Base-by-base conservation (phyloP, 495 filamentous ascomycete genomes). In the Penicillium paradoxum region DNA sequence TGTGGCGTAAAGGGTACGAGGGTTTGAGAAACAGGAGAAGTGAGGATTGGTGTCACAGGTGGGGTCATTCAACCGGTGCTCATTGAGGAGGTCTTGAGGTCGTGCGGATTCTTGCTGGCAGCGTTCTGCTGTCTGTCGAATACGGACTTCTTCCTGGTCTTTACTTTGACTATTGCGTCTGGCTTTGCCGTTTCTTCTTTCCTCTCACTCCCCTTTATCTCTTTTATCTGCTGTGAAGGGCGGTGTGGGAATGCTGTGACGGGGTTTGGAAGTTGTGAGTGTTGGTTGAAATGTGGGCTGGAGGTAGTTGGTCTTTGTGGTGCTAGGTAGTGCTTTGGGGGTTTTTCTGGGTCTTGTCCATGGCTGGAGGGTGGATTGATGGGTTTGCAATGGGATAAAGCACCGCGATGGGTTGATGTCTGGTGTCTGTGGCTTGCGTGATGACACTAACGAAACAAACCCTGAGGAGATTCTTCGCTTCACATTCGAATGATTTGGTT, bases 401-500 rank as follows among this genome's bases (percentile, higher is more conserved):
- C 64, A 69, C 69, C 66, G 68, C 67, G 63, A 65, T 53, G 69
- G 49, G 68, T 57, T 60, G 60, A 54, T 53, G 46, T 57, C 42
- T 32, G 45, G 60, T 64, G 69, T 30, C 41, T 53, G 55, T 54
- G 53, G 42, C 51, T 51, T 59, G 73, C 42, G 74, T 81, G 76
- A 80, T 58, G 78, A 75, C 64, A 63, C 58, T 66, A 58, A 55
- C 58, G 63, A 73, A 73, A 82, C 73, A 79, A 76, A 80, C 79
- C 68, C 79, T 82, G 79, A 82, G 79, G 71, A 76, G 69, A 72
- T 18, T 9, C 17, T 44, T 43, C 6, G 27, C n/a, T 44, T 13
- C 41, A 11, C 14, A 11, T 9, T 43, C 49, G 25, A 9, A 25
- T 38, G 9, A 1, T 39, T 49, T 3, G 10, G n/a, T 15, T 18